These are phyloP conservation scores for Paraurostyla sp. DNA, from an alignment of 73 alveolate species.

Conservation along the genomic window DNA sequence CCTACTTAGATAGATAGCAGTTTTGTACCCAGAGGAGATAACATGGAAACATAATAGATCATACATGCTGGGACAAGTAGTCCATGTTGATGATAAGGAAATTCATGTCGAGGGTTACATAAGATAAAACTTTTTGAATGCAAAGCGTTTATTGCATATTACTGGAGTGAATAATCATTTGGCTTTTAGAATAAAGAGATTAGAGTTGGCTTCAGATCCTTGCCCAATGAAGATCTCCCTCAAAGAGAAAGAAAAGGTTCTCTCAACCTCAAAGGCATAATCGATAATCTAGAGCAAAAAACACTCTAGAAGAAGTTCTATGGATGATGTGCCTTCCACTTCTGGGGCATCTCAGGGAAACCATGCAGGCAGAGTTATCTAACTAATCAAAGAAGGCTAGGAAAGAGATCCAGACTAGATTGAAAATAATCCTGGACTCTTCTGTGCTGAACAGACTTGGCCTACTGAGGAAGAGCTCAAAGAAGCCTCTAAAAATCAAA, in stretches of 20 bases:
- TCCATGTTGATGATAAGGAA: conserved; percentile 69
- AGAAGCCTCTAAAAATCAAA: neutral
- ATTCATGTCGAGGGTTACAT: conserved; percentile 91
- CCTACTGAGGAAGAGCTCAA: conserved; percentile 69
- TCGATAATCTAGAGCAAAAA: neutral
- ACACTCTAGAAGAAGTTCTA: conserved; percentile 5
- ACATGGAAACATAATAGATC: conserved; percentile 90
- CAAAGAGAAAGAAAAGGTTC: conserved; percentile 66
- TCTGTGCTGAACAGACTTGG: conserved; percentile 73
- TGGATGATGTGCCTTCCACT: conserved; percentile 56
- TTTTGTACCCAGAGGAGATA: conserved; percentile 78
- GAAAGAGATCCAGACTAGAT: conserved; percentile 40
- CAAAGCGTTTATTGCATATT: conserved; percentile 93
- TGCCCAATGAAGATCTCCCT: conserved; percentile 78
- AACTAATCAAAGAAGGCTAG: neutral
- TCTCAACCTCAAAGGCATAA: conserved; percentile 46
- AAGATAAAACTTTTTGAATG: conserved; percentile 87
- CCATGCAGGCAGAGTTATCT: conserved; percentile 53
- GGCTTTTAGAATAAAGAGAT: conserved; percentile 86
- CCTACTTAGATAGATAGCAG: conserved; percentile 84
- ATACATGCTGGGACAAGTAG: conserved; percentile 90
- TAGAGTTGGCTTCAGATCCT: conserved; percentile 84
- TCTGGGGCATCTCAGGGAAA: conserved; percentile 29
- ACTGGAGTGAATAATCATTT: conserved; percentile 90
- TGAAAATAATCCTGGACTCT: conserved; percentile 48